Conservation (phyloP, 2,329 filamentous ascomycete species). For the Bipolaris bicolor region DNA sequence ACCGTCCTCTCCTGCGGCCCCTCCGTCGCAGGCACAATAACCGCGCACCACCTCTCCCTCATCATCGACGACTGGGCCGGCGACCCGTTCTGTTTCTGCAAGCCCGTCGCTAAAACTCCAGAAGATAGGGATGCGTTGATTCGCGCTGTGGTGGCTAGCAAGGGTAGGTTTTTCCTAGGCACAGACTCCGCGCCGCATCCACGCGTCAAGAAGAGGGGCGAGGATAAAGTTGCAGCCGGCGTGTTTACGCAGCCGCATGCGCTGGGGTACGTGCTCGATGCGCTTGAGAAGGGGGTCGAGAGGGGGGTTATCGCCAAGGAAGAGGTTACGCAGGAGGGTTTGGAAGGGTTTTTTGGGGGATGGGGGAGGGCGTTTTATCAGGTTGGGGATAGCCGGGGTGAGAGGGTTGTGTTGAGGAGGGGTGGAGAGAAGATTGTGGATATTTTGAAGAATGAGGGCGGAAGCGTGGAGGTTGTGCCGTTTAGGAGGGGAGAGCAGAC, state of each 20-base stretch:
- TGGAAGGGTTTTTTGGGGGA: conserved; percentile 64
- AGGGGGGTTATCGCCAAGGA: conserved; percentile 60
- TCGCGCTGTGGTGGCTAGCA: conserved; percentile 60
- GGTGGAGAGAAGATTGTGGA: conserved; percentile 62
- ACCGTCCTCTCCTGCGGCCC: conserved; percentile 78
- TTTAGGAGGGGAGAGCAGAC: conserved; percentile 68
- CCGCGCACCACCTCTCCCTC: conserved; percentile 83
- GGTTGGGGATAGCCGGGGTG: conserved; percentile 52
- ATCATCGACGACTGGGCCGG: conserved; percentile 75
- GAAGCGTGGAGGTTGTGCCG: conserved; percentile 67
- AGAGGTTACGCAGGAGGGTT: conserved; percentile 60
- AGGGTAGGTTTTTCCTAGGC: conserved; percentile 74
- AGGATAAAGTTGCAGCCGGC: conserved; percentile 65
- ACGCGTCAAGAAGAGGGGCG: conserved; percentile 64
- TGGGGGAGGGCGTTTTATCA: conserved; percentile 66
- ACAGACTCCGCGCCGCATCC: conserved; percentile 75
- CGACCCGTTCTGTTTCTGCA: conserved; percentile 80
- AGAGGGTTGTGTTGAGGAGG: conserved; percentile 64
- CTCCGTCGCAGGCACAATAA: conserved; percentile 80
- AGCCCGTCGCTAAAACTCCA: conserved; percentile 69
- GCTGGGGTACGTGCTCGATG: conserved; percentile 68
- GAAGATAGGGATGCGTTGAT: conserved; percentile 75
- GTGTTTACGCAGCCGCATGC: conserved; percentile 81
- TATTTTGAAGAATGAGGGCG: conserved; percentile 58
- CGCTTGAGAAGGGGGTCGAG: conserved; percentile 67